phyloP scores from a whole-genome alignment of 1,284 basidiomycete genomes.

The Entoloma clypeatum region DNA sequence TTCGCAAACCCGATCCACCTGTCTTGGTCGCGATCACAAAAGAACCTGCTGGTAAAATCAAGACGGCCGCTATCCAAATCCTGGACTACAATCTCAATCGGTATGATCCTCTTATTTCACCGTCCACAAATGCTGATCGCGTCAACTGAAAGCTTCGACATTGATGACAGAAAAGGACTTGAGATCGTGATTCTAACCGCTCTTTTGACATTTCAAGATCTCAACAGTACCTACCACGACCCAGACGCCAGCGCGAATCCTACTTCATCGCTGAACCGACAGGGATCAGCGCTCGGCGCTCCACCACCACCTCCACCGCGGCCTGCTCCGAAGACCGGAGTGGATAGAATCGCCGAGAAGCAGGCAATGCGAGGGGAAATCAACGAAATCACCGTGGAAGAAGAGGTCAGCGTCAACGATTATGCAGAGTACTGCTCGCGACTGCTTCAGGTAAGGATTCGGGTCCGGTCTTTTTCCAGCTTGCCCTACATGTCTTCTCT shows the following conservation, averaged over 20 bases:
- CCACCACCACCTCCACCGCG: constrained; percentile 53
- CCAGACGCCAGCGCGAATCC: constrained; percentile 22
- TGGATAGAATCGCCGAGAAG: constrained; percentile 64
- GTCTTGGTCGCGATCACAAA: constrained; percentile 79
- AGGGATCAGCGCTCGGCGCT: constrained; percentile 9
- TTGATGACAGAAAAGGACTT: constrained; percentile 77
- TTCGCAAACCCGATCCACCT: constrained; percentile 81
- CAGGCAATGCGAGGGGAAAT: constrained; percentile 60
- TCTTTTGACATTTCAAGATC: constrained; percentile 72
- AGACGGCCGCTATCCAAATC: constrained; percentile 70
- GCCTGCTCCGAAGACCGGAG: constrained; percentile 57
- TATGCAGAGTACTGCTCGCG: constrained; percentile 67
- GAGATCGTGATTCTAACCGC: constrained; percentile 78
- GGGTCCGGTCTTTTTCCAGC: not conserved
- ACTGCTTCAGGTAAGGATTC: constrained; percentile 52
- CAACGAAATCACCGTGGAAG: constrained; percentile 69
- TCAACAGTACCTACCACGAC: constrained; percentile 55
- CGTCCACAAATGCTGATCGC: constrained; percentile 3
- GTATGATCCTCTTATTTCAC: constrained; percentile 29
- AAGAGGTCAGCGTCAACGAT: constrained; percentile 59
- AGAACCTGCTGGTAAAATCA: constrained; percentile 63
- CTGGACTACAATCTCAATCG: constrained; percentile 81
- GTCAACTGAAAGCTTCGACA: constrained; percentile 53
- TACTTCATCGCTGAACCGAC: constrained; percentile 8
- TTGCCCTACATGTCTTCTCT: constrained; percentile 3